Percentiles rank a stretch among this genome's conserved stretches.
phyloP scores from a whole-genome alignment of 2,329 filamentous ascomycete genomes.

The Rhytidhysteron rufulum region DNA sequence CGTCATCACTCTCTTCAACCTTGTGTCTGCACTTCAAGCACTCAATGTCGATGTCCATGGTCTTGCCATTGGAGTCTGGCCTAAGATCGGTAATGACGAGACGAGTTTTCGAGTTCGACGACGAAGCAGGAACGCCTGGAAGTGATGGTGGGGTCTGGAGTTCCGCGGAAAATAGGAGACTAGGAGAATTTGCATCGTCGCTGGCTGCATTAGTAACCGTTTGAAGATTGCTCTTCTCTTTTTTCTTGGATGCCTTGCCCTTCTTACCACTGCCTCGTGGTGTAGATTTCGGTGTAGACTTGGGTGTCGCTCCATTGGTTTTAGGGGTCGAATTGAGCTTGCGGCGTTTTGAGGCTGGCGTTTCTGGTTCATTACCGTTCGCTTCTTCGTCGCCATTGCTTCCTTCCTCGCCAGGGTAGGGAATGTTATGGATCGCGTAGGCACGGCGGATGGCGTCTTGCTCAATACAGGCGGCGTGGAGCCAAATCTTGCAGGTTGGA shows the following conservation, averaged over 20 bases:
- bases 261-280: background rate
- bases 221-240: background rate
- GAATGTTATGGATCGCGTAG: constrained; percentile 3
- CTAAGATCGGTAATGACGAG: constrained; percentile 17
- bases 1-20: constrained; percentile 12
- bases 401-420: background rate
- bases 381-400: constrained; percentile 5
- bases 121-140: constrained; percentile 7
- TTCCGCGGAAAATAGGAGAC: constrained; percentile 1
- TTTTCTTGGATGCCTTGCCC: background rate
- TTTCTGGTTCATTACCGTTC: background rate
- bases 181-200: background rate
- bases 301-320: background rate
- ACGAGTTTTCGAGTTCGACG: constrained; percentile 4
- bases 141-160: too few relatives aligned
- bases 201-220: background rate
- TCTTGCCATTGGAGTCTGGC: constrained; percentile 4
- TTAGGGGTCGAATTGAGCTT: background rate
- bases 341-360: background rate
- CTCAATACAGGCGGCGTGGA: constrained; percentile 39
- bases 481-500: constrained; percentile 37
- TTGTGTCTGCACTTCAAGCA: constrained; percentile 17
- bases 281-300: background rate
- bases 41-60: constrained; percentile 14
- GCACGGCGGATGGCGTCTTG: constrained; percentile 12